phyloP scores from a whole-genome alignment of 2,329 filamentous ascomycete species.

The Rhynchosporium secalis region DNA sequence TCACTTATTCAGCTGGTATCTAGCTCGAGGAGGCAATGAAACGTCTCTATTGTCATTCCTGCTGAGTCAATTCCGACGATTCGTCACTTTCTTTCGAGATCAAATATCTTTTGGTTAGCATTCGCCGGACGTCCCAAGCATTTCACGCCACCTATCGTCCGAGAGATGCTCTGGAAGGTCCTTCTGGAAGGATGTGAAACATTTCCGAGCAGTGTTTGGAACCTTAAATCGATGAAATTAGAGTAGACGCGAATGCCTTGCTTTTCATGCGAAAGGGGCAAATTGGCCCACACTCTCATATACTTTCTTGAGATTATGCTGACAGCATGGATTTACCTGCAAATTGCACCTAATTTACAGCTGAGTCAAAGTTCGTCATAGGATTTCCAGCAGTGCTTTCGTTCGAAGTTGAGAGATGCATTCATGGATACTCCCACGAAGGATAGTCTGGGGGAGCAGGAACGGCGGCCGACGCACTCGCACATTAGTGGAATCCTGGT shows the following conservation, averaged over 20 bases:
- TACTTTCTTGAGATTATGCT: neutral
- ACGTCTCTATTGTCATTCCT: neutral
- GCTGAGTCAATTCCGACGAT: neutral
- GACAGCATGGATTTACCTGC: neutral
- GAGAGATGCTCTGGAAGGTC: neutral
- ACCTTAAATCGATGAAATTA: neutral
- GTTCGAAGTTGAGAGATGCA: neutral
- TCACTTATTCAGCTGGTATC: neutral
- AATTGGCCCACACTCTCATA: neutral
- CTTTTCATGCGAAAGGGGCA: neutral
- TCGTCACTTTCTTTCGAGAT: neutral
- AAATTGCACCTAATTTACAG: neutral
- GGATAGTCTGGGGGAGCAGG: neutral
- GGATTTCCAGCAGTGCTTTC: neutral
- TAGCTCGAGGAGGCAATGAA: neutral
- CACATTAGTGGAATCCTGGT: conserved; percentile 8
- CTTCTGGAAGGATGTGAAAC: neutral
- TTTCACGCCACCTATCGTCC: neutral
- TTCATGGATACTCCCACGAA: neutral
- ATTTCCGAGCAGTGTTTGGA: neutral
- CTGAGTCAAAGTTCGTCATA: neutral
- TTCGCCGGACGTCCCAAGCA: neutral
- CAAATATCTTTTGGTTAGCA: neutral
- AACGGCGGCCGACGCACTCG: conserved; percentile 2
- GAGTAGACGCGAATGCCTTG: neutral